These are phyloP conservation scores for Aureobasidium melanogenum DNA, from an alignment of 2,329 filamentous ascomycete genomes.

Conservation along the genomic window DNA sequence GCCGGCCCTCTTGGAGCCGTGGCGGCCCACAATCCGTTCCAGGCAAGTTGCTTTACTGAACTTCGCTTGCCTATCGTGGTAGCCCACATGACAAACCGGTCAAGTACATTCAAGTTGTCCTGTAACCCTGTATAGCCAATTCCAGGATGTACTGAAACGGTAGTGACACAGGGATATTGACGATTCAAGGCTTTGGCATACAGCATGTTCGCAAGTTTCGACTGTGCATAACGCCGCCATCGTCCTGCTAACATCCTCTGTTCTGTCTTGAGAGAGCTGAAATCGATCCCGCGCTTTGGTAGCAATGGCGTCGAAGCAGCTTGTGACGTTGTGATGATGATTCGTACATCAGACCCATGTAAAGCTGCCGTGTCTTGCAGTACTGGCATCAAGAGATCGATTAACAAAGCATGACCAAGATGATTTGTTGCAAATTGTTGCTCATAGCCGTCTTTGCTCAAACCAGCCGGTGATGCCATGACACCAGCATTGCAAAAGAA, in stretches of 20 bases:
- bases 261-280: constrained; percentile 16
- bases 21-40: constrained; percentile 21
- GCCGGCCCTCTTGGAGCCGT: constrained; percentile 15
- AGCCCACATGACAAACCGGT: constrained; percentile 16
- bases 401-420: constrained; percentile 23
- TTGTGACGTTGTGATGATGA: constrained; percentile 15
- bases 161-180: constrained; percentile 26
- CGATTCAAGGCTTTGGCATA: constrained; percentile 32
- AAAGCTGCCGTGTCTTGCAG: constrained; percentile 7
- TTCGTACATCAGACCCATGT: constrained; percentile 10
- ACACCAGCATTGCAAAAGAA: constrained; percentile 20
- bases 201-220: constrained; percentile 39
- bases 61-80: constrained; percentile 11
- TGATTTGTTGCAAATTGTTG: constrained; percentile 22
- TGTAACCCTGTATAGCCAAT: constrained; percentile 27
- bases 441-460: constrained; percentile 21
- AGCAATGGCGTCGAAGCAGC: not conserved
- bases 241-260: constrained; percentile 8
- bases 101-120: constrained; percentile 26
- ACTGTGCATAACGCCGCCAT: constrained; percentile 30
- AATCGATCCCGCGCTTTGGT: constrained; percentile 16
- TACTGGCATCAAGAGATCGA: constrained; percentile 14
- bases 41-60: constrained; percentile 17
- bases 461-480: constrained; percentile 16
- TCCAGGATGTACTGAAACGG: constrained; percentile 31